Evolutionary conservation across 768 basidiomycete genomes (phyloP), one percentile per base, ranked within the genome.

Genomic region (Auriscalpium vulgare): DNA sequence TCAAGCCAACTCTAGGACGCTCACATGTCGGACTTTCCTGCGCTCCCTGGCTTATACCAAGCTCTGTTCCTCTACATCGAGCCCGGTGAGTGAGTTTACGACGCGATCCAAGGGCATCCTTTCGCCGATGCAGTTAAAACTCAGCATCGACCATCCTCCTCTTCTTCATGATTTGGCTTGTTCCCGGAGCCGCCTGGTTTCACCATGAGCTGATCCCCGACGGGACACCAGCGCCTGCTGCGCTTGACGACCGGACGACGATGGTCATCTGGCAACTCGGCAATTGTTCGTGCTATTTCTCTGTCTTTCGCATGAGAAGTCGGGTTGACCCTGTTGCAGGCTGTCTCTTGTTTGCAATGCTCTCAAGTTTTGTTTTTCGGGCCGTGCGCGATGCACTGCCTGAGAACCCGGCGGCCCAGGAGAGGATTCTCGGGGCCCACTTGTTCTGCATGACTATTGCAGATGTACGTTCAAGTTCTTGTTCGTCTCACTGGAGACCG

Each of bases 211-310:
- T 88, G 53, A 76, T 87, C 46, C 86, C 85, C 1, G 72, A 71
- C 9, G 54, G 61, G n/a, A 56, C 67, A 0, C 69, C 72, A 37
- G 55, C 66, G 0, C 66, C 70, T 6, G 61, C 69, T 16, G 47
- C 66, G 7, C 63, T 81, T 50, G 80, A 85, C 48, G 65, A 74
- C 38, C 74, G 82, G 37, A 78, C 80, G 7, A 72, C 69, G 14
- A 85, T 87, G 78, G 79, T 77, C 16, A 75, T 87, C 55, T 81
- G 80, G 75, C 87, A 89, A 61, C 69, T 88, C 9, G 80, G 77
- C 35, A 88, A 84, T 58, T 84, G 87, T 85, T 58, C 48, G 78
- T 54, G 19, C 55, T 35, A 13, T 3, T 10, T 36, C 37, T 2
- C 14, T n/a, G 38, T 4, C 29, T 29, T 40, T 16, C 1, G 45